Conservation (phyloP, 139 green algal genomes). For the Coelastrella sp. region DNA sequence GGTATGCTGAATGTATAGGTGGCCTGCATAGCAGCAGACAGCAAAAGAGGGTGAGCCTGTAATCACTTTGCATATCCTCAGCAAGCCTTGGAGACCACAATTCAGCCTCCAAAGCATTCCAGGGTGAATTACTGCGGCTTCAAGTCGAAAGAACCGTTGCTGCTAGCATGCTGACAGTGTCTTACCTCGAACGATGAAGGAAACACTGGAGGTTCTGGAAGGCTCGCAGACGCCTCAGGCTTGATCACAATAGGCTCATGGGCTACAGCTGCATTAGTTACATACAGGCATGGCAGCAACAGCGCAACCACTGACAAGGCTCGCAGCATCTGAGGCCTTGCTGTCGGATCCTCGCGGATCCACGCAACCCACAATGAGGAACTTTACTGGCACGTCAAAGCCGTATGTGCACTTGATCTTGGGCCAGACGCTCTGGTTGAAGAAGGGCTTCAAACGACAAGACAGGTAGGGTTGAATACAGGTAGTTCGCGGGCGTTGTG, state of each 20-base stretch:
- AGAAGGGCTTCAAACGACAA: too few species aligned
- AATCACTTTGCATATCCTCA: background rate
- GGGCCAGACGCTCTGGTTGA: too few species aligned
- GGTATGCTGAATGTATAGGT: conserved; percentile 52
- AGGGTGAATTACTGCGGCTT: too few species aligned
- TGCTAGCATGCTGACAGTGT: background rate
- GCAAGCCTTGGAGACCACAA: background rate
- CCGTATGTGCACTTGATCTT: too few species aligned
- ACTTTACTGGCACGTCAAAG: too few species aligned
- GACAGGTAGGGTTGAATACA: too few species aligned
- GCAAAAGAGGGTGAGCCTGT: background rate
- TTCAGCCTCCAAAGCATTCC: too few species aligned
- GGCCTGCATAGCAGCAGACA: conserved; percentile 43
- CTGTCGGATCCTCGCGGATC: background rate
- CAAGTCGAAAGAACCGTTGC: background rate
- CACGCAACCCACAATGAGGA: too few species aligned
- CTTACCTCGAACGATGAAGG: conserved; percentile 38
- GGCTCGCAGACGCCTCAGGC: background rate
- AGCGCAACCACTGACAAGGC: background rate
- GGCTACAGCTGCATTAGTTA: background rate
- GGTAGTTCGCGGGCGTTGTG: too few species aligned
- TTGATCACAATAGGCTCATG: background rate
- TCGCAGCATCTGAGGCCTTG: background rate
- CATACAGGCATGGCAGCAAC: background rate
- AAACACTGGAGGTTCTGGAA: conserved; percentile 9